A percentile compares a stretch with the other conserved stretches of the same genome.
These are phyloP conservation scores for Camelina laxa DNA, from an alignment of 345 rosid genomes.

Conservation along the genomic window DNA sequence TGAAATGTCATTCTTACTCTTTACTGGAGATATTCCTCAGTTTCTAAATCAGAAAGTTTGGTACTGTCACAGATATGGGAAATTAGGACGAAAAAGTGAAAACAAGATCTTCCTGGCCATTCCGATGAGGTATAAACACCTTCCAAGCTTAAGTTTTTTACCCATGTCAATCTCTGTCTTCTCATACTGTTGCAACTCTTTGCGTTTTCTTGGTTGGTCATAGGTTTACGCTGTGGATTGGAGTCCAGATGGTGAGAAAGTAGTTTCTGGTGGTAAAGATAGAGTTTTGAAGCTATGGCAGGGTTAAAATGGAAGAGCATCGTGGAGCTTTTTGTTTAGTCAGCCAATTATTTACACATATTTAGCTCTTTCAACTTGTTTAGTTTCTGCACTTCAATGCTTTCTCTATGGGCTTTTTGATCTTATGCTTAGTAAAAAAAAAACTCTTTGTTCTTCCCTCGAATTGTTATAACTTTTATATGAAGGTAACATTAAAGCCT, in stretches of 20 bases:
- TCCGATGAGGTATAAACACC: constrained; percentile 74
- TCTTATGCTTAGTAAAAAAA: constrained; percentile 7
- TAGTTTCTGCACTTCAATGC: not conserved
- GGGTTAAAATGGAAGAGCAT: constrained; percentile 53
- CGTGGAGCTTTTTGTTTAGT: constrained; percentile 16
- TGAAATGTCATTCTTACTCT: constrained; percentile 10
- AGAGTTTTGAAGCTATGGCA: constrained; percentile 91
- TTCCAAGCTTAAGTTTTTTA: not conserved
- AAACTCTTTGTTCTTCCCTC: not conserved
- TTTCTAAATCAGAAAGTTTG: constrained; percentile 18
- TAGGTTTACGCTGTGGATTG: constrained; percentile 95
- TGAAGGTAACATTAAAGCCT: not conserved
- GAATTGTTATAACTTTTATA: not conserved
- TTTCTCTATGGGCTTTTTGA: not conserved
- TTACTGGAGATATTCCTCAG: not conserved
- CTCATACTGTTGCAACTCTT: constrained; percentile 6
- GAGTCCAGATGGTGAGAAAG: constrained; percentile 99
- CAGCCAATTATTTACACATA: not conserved
- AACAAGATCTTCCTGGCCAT: constrained; percentile 97
- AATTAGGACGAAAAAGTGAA: constrained; percentile 70
- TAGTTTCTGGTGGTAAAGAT: constrained; percentile 94
- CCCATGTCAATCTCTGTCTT: not conserved
- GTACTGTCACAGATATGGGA: constrained; percentile 74
- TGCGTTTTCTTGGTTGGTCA: not conserved
- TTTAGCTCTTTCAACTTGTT: constrained; percentile 9